These are phyloP conservation scores for Metschnikowia cubensis DNA, from an alignment of 805 yeast species.

Conservation along the genomic window DNA sequence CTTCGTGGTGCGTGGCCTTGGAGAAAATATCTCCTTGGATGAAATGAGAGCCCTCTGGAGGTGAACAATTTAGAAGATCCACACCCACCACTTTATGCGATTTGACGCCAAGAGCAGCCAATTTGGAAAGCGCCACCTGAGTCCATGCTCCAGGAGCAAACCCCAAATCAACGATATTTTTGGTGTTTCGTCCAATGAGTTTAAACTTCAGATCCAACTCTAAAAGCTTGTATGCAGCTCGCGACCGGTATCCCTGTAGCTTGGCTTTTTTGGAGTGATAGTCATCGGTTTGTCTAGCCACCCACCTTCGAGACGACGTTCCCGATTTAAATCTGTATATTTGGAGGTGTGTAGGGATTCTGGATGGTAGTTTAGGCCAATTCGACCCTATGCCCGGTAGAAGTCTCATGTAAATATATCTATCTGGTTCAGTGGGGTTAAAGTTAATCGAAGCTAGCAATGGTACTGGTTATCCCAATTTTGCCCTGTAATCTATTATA, in stretches of 20 bases:
- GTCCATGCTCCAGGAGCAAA: conserved; percentile 35
- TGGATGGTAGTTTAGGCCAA: neutral
- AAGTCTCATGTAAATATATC: neutral
- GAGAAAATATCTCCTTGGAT: conserved; percentile 40
- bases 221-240: conserved; percentile 87
- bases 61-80: conserved; percentile 31
- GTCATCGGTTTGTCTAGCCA: conserved; percentile 65
- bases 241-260: conserved; percentile 57
- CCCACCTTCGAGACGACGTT: conserved; percentile 49
- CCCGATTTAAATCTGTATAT: conserved; percentile 12
- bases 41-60: conserved; percentile 36
- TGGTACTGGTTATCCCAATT: no score
- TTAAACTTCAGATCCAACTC: conserved; percentile 67
- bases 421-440: no score
- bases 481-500: no score
- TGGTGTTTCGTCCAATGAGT: conserved; percentile 49
- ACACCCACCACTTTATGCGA: conserved; percentile 23
- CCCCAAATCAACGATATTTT: conserved; percentile 73
- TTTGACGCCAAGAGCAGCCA: conserved; percentile 5
- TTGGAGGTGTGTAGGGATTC: neutral
- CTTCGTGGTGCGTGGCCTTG: conserved; percentile 50
- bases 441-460: no score
- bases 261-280: conserved; percentile 64
- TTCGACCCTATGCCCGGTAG: neutral
- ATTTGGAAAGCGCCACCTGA: conserved; percentile 23